Evolutionary conservation across 2,329 filamentous ascomycete genomes (phyloP), one percentile per base, ranked within the genome.

Genomic region (Daldinia eschscholtzii): DNA sequence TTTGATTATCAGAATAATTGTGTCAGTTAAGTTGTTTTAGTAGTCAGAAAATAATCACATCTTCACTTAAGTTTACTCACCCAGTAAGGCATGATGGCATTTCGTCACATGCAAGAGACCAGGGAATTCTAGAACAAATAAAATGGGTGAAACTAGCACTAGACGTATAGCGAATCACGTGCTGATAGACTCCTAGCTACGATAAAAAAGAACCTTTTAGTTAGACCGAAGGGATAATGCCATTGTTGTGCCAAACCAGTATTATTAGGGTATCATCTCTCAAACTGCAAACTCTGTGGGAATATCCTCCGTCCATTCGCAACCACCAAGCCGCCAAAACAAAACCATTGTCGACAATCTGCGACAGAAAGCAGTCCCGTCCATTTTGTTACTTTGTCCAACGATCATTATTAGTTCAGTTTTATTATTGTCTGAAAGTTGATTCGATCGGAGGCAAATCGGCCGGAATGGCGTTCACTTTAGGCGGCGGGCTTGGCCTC

Each of bases 251-350:
- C 18, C 41, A 42, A 39, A 72, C 72, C 66, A 67, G 44, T 41
- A 61, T 59, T 61, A 70, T 58, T 55, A 65, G 75, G 75, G 74
- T 76, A 76, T 76, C 73, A 76, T 76, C 73, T 71, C 71, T 73
- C 70, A 72, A 74, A 70, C 71, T 67, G 70, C 66, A 68, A 72
- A 72, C 68, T 72, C 65, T 59, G 61, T 65, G 67, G 71, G 70
- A 72, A 72, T 70, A 66, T 75, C 70, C 67, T 66, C 65, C 61
- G 46, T 56, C 58, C 56, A 41, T 58, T 57, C 42, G 30, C 59
- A 57, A 53, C 57, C 48, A 59, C 48, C 57, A 57, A 42, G 28
- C 48, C 56, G 50, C 18, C 46, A 68, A 64, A 64, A 60, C 57
- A 61, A 61, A 44, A 53, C 23, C 37, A 62, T 58, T 44, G 26